Evolutionary conservation across 1,139 yeast species (phyloP), one percentile per base, ranked within the genome.

Genomic region (Suhomyces maxii): DNA sequence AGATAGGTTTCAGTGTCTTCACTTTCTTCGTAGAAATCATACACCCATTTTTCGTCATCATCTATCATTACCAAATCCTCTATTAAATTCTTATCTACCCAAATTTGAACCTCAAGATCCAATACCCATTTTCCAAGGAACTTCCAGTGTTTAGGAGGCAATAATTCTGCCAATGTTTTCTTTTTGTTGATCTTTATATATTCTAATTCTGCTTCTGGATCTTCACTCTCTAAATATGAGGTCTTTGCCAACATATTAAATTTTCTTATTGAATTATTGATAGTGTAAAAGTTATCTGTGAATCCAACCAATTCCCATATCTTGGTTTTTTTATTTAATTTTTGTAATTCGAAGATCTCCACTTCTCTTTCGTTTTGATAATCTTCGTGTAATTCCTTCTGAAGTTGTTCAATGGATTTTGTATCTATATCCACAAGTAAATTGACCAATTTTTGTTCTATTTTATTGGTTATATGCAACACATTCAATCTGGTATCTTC

Each of bases 1-100:
- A 4, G 11, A 9, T 11, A 7, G 9, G 25, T 30, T n/a, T 59
- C 53, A 40, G 51, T 57, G 39, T 36, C 26, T 3, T 33, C 38
- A 5, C 3, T 26, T 14, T 41, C 42, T 3, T 43, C 45, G 23
- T 47, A 50, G 40, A 63, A 61, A 61, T 86, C 95, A 60, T 86
- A 86, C 14, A 84, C 90, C 93, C 93, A 86, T 63, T 86, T 86
- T 38, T 84, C 86, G 45, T 82, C 89, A 34, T 77, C 71, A 62
- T 86, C 91, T 34, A 84, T 71, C 37, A 70, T 72, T 8, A 84
- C 82, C 41, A 81, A 64, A 50, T 81, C 86, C 30, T 67, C 58
- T 38, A 85, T 68, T 33, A 76, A 67, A 46, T 79, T 76, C 0
- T 60, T 53, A 36, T 66, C 65, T 2, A 83, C 86, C 93, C 93